Evolutionary conservation across 331 rosid species (phyloP).

Genomic region (Stylosanthes scabra): DNA sequence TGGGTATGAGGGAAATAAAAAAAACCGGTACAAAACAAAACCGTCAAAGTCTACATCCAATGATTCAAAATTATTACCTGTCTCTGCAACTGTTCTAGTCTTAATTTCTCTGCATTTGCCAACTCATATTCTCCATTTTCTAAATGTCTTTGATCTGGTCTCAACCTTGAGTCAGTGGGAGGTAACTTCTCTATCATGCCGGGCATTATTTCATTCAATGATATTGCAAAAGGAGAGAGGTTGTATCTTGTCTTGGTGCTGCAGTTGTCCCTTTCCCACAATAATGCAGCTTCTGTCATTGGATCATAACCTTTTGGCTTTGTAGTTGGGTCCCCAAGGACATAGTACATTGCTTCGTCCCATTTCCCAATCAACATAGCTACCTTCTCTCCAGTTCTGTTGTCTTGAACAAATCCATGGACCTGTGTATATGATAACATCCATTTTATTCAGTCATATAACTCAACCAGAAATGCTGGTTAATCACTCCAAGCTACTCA

Average conservation of each 20-base stretch:
- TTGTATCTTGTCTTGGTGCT: constrained; percentile 87
- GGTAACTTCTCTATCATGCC: constrained; percentile 77
- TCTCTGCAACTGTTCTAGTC: constrained; percentile 98
- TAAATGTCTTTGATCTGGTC: constrained; percentile 96
- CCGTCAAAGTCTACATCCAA: constrained; percentile 11
- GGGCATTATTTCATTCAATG: constrained; percentile 88
- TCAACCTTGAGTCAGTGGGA: constrained; percentile 95
- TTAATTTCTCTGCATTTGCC: constrained; percentile 92
- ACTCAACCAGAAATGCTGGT: constrained; percentile 14
- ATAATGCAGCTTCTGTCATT: constrained; percentile 91
- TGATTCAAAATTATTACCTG: constrained; percentile 64
- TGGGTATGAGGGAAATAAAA: no score
- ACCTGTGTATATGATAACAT: constrained; percentile 63
- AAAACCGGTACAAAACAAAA: neutral
- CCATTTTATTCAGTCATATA: neutral
- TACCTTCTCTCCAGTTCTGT: constrained; percentile 95
- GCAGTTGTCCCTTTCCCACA: constrained; percentile 90
- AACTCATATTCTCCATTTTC: constrained; percentile 95
- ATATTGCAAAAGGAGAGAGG: constrained; percentile 92
- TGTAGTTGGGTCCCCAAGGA: constrained; percentile 92
- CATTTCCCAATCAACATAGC: constrained; percentile 97
- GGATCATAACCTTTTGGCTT: constrained; percentile 99
- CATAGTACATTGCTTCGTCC: constrained; percentile 98
- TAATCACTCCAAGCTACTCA: constrained; percentile 23
- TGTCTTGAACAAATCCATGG: constrained; percentile 99